Evolutionary conservation across 352 stramenopile species (phyloP), one percentile per base, ranked within the genome.

Genomic region (Pythium plurisporium): DNA sequence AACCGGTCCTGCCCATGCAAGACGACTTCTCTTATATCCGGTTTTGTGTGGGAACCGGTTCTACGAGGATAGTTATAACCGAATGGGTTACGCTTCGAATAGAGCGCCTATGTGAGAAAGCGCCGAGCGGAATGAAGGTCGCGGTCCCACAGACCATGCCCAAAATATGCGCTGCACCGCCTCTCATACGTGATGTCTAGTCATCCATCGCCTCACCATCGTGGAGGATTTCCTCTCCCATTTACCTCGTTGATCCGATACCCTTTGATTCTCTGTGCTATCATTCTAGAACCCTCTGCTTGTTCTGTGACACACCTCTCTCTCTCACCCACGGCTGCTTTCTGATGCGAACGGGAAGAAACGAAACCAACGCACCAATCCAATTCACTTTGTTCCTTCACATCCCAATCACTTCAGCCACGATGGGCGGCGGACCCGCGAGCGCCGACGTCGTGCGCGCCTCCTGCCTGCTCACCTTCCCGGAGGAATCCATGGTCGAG

Each of bases 381-480:
- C 10, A 12, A 8, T 1, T 14, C 11, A 55, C 25, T 48, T 48
- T 33, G 33, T n/a, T n/a, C 34, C 22, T 17, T 34, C 31, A 29
- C 14, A 33, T 20, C 23, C 26, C 17, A 22, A 51, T 38, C 52
- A 48, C 29, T 7, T 8, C 30, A 8, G 17, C 14, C 17, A 52
- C 12, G 20, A 93, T 93, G 82, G 83, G 82, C 38, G 83, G 83
- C 48, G 82, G 83, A 22, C 80, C 81, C 7, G 61, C 69, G 29
- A 85, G 55, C 57, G 71, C 73, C 26, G 83, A 93, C 56, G 79
- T 93, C 40, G 83, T 93, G 74, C 76, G 78, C 59, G 76, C 83
- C 55, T 90, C 80, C 45, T 93, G 83, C 64, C 73, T 93, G 43
- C 67, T 93, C 59, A 93, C 83, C 62, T 93, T 93, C 59, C 83